phyloP scores from a whole-genome alignment of 257 asterid species.

The Rehmannia glutinosa region DNA sequence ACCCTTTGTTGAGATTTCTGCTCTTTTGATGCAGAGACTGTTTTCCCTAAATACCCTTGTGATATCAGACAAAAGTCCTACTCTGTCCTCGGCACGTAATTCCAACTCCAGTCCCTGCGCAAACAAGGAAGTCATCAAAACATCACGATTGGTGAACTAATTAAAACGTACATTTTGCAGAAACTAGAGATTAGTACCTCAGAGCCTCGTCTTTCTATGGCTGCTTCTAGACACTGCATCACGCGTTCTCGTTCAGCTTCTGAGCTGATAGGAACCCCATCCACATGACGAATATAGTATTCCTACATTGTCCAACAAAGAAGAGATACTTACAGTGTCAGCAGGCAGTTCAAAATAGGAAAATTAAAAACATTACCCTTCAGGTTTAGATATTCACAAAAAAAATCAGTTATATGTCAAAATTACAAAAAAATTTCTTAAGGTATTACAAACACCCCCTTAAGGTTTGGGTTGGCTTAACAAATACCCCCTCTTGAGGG shows the following conservation, averaged over 20 bases:
- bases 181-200: conserved; percentile 38
- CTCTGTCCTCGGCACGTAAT: conserved; percentile 58
- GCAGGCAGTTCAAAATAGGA: too few relatives aligned
- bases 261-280: conserved; percentile 74
- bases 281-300: conserved; percentile 73
- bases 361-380: neutral
- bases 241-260: conserved; percentile 84
- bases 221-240: conserved; percentile 77
- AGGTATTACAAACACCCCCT: too few relatives aligned
- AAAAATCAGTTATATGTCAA: neutral
- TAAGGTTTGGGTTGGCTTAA: too few relatives aligned
- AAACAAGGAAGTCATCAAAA: conserved; percentile 7
- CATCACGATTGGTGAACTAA: neutral
- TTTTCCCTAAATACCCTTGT: conserved; percentile 79
- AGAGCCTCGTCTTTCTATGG: conserved; percentile 70
- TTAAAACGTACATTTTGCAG: neutral
- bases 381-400: neutral
- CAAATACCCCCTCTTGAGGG: too few relatives aligned
- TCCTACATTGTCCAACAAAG: conserved; percentile 38
- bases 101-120: conserved; percentile 69
- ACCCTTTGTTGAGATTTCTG: conserved; percentile 65
- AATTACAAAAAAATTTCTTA: neutral
- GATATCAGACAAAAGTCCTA: conserved; percentile 68
- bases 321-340: neutral
- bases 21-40: conserved; percentile 64